A percentile compares a stretch with the other conserved stretches of the same genome.
Evolutionary conservation across 1,284 basidiomycete species (phyloP).

Genomic region (Schizopora paradoxa): DNA sequence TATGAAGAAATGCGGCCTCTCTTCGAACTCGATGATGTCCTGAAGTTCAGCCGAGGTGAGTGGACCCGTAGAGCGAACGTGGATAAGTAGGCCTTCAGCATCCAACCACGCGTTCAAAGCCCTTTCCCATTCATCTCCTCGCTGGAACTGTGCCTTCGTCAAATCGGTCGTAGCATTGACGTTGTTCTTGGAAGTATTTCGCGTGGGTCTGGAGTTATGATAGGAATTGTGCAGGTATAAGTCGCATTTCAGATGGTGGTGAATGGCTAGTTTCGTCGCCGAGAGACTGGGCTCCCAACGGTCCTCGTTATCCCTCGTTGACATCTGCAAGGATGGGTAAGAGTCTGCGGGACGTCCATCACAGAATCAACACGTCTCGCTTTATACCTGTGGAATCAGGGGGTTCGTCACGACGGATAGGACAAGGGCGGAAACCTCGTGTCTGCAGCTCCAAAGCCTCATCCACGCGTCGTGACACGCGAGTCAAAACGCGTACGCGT

Average conservation of each 20-base stretch:
- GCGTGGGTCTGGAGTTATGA: constrained; percentile 22
- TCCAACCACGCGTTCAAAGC: constrained; percentile 44
- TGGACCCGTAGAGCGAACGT: constrained; percentile 30
- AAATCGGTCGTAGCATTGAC: constrained; percentile 24
- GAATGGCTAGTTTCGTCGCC: constrained; percentile 41
- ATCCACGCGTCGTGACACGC: no score
- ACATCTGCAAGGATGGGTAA: no score
- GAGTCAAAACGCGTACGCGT: no score
- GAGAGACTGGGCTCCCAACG: no score
- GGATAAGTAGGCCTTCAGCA: constrained; percentile 34
- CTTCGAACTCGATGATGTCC: constrained; percentile 39
- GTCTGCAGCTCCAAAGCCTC: no score
- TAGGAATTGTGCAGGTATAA: constrained; percentile 43
- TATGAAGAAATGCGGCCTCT: constrained; percentile 44
- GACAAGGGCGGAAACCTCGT: no score
- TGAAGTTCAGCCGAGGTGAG: constrained; percentile 30
- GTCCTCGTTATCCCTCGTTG: no score
- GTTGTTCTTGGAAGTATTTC: constrained; percentile 3
- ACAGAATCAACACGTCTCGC: no score
- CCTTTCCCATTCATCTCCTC: constrained; percentile 47
- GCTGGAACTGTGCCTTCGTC: constrained; percentile 35
- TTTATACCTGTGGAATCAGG: no score
- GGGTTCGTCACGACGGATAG: no score
- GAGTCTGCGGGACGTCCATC: no score
- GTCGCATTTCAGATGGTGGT: constrained; percentile 43